Conservation (phyloP, 495 filamentous ascomycete genomes). For the Talaromyces ruber region DNA sequence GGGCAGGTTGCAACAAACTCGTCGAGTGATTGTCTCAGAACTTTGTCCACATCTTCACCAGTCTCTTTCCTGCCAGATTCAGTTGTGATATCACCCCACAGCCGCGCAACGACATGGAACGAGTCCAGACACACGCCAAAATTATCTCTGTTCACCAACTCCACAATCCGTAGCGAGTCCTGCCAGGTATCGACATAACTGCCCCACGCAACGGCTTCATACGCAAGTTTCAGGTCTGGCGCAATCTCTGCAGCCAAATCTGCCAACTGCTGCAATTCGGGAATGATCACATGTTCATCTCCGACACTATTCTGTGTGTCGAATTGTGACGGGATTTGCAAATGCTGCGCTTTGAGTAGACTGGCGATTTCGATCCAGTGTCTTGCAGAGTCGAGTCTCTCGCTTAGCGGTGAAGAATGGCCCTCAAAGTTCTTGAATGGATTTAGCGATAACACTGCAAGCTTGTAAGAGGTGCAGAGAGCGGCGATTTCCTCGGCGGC, state of each 20-base stretch:
- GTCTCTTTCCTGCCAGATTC: slow-evolving; percentile 34
- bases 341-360: slow-evolving; percentile 49
- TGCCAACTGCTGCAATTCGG: slow-evolving; percentile 52
- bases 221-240: slow-evolving; percentile 51
- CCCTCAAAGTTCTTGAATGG: slow-evolving; percentile 73
- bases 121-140: slow-evolving; percentile 69
- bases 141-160: slow-evolving; percentile 51
- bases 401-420: slow-evolving; percentile 31
- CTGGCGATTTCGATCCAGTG: slow-evolving; percentile 60
- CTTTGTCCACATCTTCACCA: slow-evolving; percentile 38
- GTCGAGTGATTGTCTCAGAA: slow-evolving; percentile 44
- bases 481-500: slow-evolving; percentile 46
- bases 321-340: slow-evolving; percentile 61
- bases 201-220: slow-evolving; percentile 64
- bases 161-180: slow-evolving; percentile 48
- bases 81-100: slow-evolving; percentile 55
- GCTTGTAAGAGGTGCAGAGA: slow-evolving; percentile 39
- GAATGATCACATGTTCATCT: slow-evolving; percentile 46
- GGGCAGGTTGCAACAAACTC: slow-evolving; percentile 45
- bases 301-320: slow-evolving; percentile 40
- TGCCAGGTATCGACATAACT: slow-evolving; percentile 61
- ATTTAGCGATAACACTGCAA: slow-evolving; percentile 57
- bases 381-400: slow-evolving; percentile 51
- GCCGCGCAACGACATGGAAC: slow-evolving; percentile 59
- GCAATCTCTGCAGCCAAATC: slow-evolving; percentile 43